Evolutionary conservation across 2,329 filamentous ascomycete genomes (phyloP).

Genomic region (Madurella fahalii): DNA sequence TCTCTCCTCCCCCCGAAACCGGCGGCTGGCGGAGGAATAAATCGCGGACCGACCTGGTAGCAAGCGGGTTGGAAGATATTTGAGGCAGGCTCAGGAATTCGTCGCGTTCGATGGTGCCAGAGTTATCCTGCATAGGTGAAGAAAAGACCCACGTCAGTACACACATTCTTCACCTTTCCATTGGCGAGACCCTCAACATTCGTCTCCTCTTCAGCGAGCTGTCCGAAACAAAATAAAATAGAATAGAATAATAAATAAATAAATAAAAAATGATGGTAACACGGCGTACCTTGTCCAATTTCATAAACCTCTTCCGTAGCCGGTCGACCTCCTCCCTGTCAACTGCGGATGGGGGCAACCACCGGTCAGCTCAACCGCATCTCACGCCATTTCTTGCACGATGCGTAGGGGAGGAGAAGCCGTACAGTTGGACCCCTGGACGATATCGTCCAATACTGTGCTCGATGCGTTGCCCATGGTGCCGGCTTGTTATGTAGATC

Average conservation of each 20-base stretch:
- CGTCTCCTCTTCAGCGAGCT: not conserved
- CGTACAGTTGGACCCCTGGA: constrained; percentile 91
- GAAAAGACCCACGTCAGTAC: constrained; percentile 4
- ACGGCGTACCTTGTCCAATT: constrained; percentile 81
- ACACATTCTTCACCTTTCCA: not conserved
- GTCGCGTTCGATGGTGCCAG: constrained; percentile 95
- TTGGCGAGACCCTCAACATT: not conserved
- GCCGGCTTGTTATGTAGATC: constrained; percentile 20
- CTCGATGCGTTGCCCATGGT: constrained; percentile 66
- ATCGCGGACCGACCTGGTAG: constrained; percentile 63
- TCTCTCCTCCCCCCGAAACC: not conserved
- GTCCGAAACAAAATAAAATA: not conserved
- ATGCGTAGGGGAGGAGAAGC: not conserved
- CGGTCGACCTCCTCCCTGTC: constrained; percentile 96
- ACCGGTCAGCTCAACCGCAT: constrained; percentile 11
- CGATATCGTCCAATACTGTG: constrained; percentile 86
- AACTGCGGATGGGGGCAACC: constrained; percentile 52
- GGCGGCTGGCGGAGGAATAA: not conserved
- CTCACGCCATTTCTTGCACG: not conserved
- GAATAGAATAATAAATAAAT: no score
- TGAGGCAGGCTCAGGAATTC: constrained; percentile 96
- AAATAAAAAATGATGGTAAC: no score
- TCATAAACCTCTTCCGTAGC: constrained; percentile 97
- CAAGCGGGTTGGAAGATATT: constrained; percentile 95
- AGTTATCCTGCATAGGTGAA: constrained; percentile 68